These are phyloP conservation scores for Globisporangium paddicum DNA, from an alignment of 352 stramenopile species.

Conservation along the genomic window DNA sequence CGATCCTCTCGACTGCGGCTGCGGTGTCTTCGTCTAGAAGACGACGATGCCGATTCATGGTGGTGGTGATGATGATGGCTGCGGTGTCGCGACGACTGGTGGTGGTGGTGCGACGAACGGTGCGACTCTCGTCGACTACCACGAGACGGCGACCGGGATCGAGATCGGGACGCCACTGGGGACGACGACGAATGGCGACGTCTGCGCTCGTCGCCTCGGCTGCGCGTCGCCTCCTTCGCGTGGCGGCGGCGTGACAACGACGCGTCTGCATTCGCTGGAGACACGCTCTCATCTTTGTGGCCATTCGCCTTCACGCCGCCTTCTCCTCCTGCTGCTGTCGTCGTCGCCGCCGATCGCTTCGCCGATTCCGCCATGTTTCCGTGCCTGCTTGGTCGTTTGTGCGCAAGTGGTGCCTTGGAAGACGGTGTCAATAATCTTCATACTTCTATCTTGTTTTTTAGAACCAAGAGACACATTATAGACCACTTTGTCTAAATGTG, in stretches of 20 bases:
- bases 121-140: neutral
- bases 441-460: neutral
- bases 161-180: slow-evolving; percentile 4
- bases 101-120: neutral
- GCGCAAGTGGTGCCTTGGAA: neutral
- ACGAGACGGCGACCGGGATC: slow-evolving; percentile 22
- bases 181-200: neutral
- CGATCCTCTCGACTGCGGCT: slow-evolving; percentile 16
- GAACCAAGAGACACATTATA: no score
- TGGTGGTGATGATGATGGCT: slow-evolving; percentile 7
- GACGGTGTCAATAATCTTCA: neutral
- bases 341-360: neutral
- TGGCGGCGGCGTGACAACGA: neutral
- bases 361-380: slow-evolving; percentile 1
- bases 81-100: slow-evolving; percentile 8
- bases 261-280: neutral
- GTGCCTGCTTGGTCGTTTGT: neutral
- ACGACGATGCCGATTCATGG: slow-evolving; percentile 3
- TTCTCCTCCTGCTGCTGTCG: neutral
- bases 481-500: no score
- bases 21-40: slow-evolving; percentile 8
- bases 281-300: neutral
- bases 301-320: neutral
- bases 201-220: neutral
- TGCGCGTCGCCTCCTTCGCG: neutral